Evolutionary conservation across 2,329 filamentous ascomycete species (phyloP), one percentile per base, ranked within the genome.

Genomic region (Cladosporium sp.): DNA sequence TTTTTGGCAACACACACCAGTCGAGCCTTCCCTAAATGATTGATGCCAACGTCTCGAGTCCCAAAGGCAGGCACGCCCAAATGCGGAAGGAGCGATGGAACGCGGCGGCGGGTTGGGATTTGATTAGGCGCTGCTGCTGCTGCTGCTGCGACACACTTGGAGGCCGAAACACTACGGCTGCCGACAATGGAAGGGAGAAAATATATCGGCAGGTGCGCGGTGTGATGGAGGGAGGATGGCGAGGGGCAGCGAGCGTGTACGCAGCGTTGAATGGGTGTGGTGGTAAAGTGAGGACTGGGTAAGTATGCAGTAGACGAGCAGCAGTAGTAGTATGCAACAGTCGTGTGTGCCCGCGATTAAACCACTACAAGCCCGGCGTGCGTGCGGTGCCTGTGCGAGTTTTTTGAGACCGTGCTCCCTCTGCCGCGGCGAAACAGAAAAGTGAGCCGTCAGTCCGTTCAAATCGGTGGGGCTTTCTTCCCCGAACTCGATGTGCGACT

Each of bases 321-420:
- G 22, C 22, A 27, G 22, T 9, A 27, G 22, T 27, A 27, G 22
- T 27, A 27, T 4, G 4, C 22, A 27, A 9, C 15, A 19, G 19
- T 40, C 22, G 43, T 48, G 45, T 48, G 45, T 48, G 45, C 36
- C 36, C 45, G 45, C 45, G 38, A 38, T 48, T 48, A 48, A 35
- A 35, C 32, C 32, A 48, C 45, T 46, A 46, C 36, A 32, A 16
- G 27, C 35, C 25, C 22, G 18, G 43, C 43, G 19, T 19, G 16
- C 36, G 19, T 19, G 16, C 36, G 19, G 36, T 38, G 36, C 16
- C 16, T n/a, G 36, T 22, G 22, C 33, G 45, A 48, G 36, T 30
- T 48, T 48, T 48, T 48, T 38, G 45, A 40, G 38, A 9, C 43
- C 35, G 43, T 47, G 43, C 43, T 47, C 16, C 15, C 12, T 15